These are phyloP conservation scores for Rhizophagus clarus DNA, from an alignment of 192 early-diverging fungal genomes.

Conservation along the genomic window DNA sequence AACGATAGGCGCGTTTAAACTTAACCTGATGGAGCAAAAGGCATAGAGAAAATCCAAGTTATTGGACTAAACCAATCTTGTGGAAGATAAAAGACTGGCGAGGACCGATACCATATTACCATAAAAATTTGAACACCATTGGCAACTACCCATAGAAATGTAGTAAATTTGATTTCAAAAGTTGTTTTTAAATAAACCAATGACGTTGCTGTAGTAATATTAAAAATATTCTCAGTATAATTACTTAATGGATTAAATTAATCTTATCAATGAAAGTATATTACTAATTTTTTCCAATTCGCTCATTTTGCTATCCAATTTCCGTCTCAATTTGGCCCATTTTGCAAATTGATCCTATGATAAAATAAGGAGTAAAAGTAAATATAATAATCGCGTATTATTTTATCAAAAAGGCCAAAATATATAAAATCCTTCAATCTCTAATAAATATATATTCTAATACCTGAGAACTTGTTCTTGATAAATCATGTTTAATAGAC, in stretches of 20 bases:
- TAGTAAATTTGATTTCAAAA: conserved; percentile 80
- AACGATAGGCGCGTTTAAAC: not conserved
- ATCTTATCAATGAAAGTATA: conserved; percentile 14
- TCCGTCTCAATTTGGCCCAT: conserved; percentile 87
- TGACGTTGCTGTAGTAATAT: conserved; percentile 47
- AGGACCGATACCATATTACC: conserved; percentile 67
- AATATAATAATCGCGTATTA: not conserved
- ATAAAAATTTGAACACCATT: conserved; percentile 65
- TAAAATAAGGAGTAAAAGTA: not conserved
- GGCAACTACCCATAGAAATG: conserved; percentile 62
- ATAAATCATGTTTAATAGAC: conserved; percentile 63
- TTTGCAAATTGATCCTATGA: conserved; percentile 83
- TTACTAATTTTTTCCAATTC: conserved; percentile 70
- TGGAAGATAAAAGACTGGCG: conserved; percentile 78
- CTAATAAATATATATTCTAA: not conserved
- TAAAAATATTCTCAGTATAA: conserved; percentile 6
- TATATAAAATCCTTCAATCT: too few relatives aligned
- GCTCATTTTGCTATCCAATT: conserved; percentile 71
- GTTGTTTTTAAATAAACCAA: conserved; percentile 66
- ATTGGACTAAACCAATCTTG: conserved; percentile 78
- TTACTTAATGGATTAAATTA: not conserved
- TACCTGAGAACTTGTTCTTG: conserved; percentile 71
- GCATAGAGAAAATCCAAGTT: conserved; percentile 65
- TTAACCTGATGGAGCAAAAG: conserved; percentile 70
- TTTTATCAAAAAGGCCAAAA: too few relatives aligned